Evolutionary conservation across 768 basidiomycete genomes (phyloP).

Genomic region (Fistulinella prunicolor): DNA sequence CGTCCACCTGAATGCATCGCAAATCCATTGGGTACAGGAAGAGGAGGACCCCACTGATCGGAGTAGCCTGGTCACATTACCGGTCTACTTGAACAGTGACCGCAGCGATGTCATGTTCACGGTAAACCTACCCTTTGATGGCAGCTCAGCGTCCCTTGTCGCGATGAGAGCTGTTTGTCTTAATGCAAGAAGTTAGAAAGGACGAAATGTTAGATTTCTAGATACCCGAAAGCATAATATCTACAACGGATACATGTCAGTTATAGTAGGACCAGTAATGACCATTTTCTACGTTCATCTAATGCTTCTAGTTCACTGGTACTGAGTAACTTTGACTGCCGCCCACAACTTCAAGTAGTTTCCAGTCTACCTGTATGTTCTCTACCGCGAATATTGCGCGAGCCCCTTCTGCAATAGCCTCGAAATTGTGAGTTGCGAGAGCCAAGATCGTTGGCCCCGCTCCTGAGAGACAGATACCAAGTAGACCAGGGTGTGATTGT

Average conservation of each 20-base stretch:
- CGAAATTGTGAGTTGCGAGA: conserved; percentile 82
- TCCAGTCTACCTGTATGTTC: conserved; percentile 87
- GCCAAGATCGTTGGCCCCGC: conserved; percentile 98
- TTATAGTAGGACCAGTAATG: conserved; percentile 21
- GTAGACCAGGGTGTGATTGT: conserved; percentile 83
- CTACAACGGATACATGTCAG: conserved; percentile 17
- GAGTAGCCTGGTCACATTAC: conserved; percentile 65
- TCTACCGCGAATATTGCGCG: conserved; percentile 66
- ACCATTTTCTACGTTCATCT: conserved; percentile 7
- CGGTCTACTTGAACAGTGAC: conserved; percentile 90
- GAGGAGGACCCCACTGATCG: conserved; percentile 34
- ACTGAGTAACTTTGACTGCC: conserved; percentile 32
- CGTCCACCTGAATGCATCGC: conserved; percentile 76
- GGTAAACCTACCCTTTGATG: conserved; percentile 77
- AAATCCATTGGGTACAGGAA: conserved; percentile 82
- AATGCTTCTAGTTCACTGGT: conserved; percentile 13
- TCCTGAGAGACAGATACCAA: conserved; percentile 97
- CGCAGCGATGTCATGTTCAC: conserved; percentile 90
- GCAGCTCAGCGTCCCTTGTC: conserved; percentile 61
- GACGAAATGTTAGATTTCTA: conserved; percentile 5
- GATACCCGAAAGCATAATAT: conserved; percentile 29
- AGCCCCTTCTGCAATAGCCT: conserved; percentile 81
- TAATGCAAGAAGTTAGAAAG: conserved; percentile 65
- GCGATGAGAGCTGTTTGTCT: conserved; percentile 89
- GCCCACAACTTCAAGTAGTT: conserved; percentile 67